Conservation (phyloP, 2,329 filamentous ascomycete genomes). For the Diaporthe citri region DNA sequence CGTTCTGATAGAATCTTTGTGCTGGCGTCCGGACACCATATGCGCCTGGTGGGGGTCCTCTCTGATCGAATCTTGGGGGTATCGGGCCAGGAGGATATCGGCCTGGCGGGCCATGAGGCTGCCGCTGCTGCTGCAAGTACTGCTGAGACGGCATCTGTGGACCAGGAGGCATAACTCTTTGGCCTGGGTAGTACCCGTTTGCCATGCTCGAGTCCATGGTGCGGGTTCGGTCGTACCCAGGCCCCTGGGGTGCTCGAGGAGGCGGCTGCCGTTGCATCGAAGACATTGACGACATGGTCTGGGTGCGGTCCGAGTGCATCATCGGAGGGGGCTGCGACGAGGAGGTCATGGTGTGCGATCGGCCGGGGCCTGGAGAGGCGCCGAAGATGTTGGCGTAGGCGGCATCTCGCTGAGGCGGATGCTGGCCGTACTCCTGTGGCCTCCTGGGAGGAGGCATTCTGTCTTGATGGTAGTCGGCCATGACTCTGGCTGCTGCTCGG, state of each 20-base stretch:
- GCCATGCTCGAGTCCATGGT: constrained; percentile 60
- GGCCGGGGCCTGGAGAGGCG: constrained; percentile 83
- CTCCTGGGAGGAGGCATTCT: constrained; percentile 58
- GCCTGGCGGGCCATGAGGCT: constrained; percentile 55
- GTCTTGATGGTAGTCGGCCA: constrained; percentile 71
- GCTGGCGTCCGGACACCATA: constrained; percentile 58
- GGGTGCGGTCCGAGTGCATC: constrained; percentile 75
- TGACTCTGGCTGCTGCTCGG: constrained; percentile 51
- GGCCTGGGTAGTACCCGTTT: constrained; percentile 66
- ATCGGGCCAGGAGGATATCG: constrained; percentile 62
- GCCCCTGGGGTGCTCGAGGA: constrained; percentile 61
- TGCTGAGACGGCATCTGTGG: constrained; percentile 60
- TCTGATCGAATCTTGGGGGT: constrained; percentile 73
- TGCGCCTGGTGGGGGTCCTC: constrained; percentile 62
- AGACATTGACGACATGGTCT: constrained; percentile 77
- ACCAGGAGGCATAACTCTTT: constrained; percentile 65
- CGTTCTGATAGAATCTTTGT: constrained; percentile 71
- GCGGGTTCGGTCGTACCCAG: constrained; percentile 55
- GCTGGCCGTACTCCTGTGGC: constrained; percentile 44
- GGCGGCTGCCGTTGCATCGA: constrained; percentile 75
- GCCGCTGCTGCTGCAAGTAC: constrained; percentile 62
- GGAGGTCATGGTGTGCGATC: constrained; percentile 95
- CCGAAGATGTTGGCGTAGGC: constrained; percentile 98
- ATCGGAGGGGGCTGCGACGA: constrained; percentile 68
- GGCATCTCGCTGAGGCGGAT: constrained; percentile 75